Evolutionary conservation across 148 eudicot genomes (phyloP).

Genomic region (Rhododendron williamsianum): DNA sequence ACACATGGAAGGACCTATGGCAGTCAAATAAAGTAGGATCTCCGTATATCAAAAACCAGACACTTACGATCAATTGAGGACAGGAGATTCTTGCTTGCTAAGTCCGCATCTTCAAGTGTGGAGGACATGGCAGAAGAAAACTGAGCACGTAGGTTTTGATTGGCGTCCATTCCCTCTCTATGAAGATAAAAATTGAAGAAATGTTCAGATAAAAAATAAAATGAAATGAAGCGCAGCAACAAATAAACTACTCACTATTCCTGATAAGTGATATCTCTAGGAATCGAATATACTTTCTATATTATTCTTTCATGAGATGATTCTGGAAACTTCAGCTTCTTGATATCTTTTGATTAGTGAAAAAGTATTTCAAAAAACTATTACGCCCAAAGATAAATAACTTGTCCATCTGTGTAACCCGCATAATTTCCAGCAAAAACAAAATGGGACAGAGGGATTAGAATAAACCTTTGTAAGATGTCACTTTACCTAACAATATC

Average conservation of each 20-base stretch:
- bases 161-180: conserved; percentile 84
- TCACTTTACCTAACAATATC: conserved; percentile 65
- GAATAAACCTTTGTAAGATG: background rate
- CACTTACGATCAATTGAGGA: conserved; percentile 74
- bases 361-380: background rate
- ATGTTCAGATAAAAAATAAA: background rate
- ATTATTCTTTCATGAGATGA: background rate
- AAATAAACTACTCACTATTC: background rate
- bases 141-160: conserved; percentile 54
- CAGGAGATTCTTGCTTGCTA: conserved; percentile 70
- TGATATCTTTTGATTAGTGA: background rate
- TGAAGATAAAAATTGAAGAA: background rate
- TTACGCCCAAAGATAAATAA: background rate
- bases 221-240: background rate
- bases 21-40: background rate
- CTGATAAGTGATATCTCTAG: background rate
- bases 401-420: background rate
- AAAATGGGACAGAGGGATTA: background rate
- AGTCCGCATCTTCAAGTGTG: conserved; percentile 57
- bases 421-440: background rate
- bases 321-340: background rate
- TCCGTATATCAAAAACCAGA: background rate
- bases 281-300: background rate
- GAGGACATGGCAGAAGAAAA: conserved; percentile 83
- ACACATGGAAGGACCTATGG: background rate